These are phyloP conservation scores for carrot (Daucus carota) DNA, from an alignment of 129 eudicot species.

Conservation along the genomic window DH1_v3.0 NC_030389.2:45165001-45165500, in stretches of 20 bases:
- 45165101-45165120: conserved; percentile 56
- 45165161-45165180: conserved; percentile 22
- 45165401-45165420: neutral
- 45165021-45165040: conserved; percentile 65
- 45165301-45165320: no score
- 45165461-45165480: conserved; percentile 86
- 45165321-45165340: no score
- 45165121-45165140: conserved; percentile 45
- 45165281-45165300: no score
- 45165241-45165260: conserved; percentile 11
- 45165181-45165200: conserved; percentile 16
- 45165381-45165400: no score
- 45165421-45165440: neutral
- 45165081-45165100: conserved; percentile 97
- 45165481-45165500: conserved; percentile 98
- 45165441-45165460: conserved; percentile 41
- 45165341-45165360: no score
- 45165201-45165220: conserved; percentile 47
- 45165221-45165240: conserved; percentile 8
- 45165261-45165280: neutral
- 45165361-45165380: no score
- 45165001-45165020: conserved; percentile 54
- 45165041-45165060: conserved; percentile 74
- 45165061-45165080: conserved; percentile 78
- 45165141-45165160: conserved; percentile 20